phyloP scores from a whole-genome alignment of 2,329 filamentous ascomycete species.

The Knufia petricola region DNA sequence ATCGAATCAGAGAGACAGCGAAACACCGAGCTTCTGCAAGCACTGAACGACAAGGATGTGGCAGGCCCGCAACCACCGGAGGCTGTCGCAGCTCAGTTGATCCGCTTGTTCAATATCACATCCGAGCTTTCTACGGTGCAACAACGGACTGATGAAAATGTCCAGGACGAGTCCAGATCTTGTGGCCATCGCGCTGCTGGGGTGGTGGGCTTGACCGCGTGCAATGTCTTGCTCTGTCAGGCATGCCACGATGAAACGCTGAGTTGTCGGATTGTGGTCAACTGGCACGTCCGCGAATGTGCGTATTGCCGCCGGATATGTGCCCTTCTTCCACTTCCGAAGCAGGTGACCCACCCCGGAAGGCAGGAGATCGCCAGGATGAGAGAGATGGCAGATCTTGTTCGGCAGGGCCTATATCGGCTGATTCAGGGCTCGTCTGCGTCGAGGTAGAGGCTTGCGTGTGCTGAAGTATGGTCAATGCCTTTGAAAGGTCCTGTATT shows the following conservation, averaged over 20 bases:
- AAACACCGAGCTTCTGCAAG: constrained; percentile 6
- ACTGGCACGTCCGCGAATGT: constrained; percentile 5
- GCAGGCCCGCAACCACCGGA: constrained; percentile 4
- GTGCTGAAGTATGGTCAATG: constrained; percentile 1
- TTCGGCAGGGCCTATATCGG: neutral
- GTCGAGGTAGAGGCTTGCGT: neutral
- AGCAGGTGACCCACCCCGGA: constrained; percentile 2
- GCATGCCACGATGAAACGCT: constrained; percentile 2
- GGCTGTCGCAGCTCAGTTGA: constrained; percentile 1
- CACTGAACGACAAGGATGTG: constrained; percentile 5
- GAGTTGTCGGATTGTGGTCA: constrained; percentile 4
- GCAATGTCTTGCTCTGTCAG: constrained; percentile 6
- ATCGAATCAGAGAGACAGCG: constrained; percentile 7
- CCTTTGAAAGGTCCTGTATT: neutral
- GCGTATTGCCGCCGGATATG: neutral
- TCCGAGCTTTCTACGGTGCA: constrained; percentile 4
- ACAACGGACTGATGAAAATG: constrained; percentile 3
- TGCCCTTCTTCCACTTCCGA: constrained; percentile 5
- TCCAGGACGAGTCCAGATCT: constrained; percentile 1
- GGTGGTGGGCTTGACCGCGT: constrained; percentile 3
- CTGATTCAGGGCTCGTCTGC: constrained; percentile 1
- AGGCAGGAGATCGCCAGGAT: constrained; percentile 1
- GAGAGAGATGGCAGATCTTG: neutral
- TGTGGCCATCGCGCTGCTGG: constrained; percentile 1
- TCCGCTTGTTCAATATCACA: constrained; percentile 1